Evolutionary conservation across 148 eudicot species (phyloP), one percentile per base, ranked within the genome.

Genomic region (Hydrangea macrophylla): DNA sequence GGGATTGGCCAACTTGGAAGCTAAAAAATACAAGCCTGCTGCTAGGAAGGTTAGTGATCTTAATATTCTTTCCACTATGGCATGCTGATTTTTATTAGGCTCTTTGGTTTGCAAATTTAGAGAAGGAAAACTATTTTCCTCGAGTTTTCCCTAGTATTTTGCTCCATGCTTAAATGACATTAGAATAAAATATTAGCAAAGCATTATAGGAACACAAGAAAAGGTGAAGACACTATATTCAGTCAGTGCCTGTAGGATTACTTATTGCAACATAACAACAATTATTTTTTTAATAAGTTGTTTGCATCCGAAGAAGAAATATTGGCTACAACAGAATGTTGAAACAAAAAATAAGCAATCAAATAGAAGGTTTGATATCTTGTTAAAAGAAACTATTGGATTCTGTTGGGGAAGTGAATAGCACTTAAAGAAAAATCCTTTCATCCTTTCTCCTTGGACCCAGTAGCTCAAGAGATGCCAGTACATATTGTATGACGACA

Each of bases 21-120:
- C 86, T 48, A 90, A 76, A 72, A 94, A 90, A 62, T 94, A 88
- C 77, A 94, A 90, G 82, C 87, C 78, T 69, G 98, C 98, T 73
- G 97, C 97, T 62, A 85, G 96, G 42, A 94, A 90, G 98, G 98
- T 94, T 71, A 70, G 82, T 51, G 61, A 27, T 62, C 58, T 36
- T 2, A n/a, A 32, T 40, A 22, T 37, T 33, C 54, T 35, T 51
- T 31, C 28, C 42, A 6, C 3, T 65, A 37, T 55, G 32, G 40
- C 33, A 20, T 66, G 60, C 45, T 23, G 18, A 24, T 2, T 53
- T 58, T 65, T 13, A 9, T 65, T 53, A 37, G n/a, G n/a, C n/a
- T n/a, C n/a, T n/a, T n/a, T n/a, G n/a, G n/a, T n/a, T n/a, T n/a
- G n/a, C n/a, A n/a, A n/a, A n/a, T n/a, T n/a, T n/a, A n/a, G n/a